A percentile compares a stretch with the other conserved stretches of the same genome.
These are phyloP conservation scores for Thermomyces lanuginosus DNA, from an alignment of 2,329 filamentous ascomycete species.

Conservation along the genomic window DNA sequence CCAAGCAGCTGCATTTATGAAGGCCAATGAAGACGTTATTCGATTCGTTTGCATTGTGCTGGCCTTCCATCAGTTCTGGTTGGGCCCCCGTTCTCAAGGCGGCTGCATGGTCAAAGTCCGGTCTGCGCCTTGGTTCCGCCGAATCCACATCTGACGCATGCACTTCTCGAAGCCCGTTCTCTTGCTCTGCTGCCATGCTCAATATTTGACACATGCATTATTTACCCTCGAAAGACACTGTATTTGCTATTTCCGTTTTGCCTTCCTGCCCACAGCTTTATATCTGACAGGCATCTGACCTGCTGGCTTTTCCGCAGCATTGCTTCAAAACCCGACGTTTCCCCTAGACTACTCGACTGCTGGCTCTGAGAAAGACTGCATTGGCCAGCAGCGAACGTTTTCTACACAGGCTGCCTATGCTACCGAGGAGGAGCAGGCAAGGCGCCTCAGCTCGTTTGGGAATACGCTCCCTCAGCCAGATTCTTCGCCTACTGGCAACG, in stretches of 20 bases:
- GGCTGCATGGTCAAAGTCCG: constrained; percentile 4
- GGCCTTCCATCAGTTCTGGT: too few species aligned
- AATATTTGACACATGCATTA: too few species aligned
- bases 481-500: constrained; percentile 27
- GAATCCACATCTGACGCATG: constrained; percentile 5
- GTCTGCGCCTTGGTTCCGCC: constrained; percentile 7
- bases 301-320: constrained; percentile 11
- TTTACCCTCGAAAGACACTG: constrained; percentile 5
- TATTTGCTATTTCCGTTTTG: constrained; percentile 4
- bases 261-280: constrained; percentile 5
- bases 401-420: constrained; percentile 19
- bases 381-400: constrained; percentile 19
- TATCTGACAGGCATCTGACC: constrained; percentile 1
- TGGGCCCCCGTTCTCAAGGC: constrained; percentile 5
- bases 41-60: constrained; percentile 4
- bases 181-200: too few species aligned
- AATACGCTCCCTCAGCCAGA: constrained; percentile 30
- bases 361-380: constrained; percentile 25
- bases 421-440: constrained; percentile 32
- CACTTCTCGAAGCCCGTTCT: too few species aligned
- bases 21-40: constrained; percentile 6
- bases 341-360: constrained; percentile 22
- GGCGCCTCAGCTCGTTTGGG: constrained; percentile 34
- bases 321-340: constrained; percentile 20
- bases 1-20: too few species aligned